Base-by-base conservation (phyloP, 768 basidiomycete genomes). In the Psilocybe tampanensis region DNA sequence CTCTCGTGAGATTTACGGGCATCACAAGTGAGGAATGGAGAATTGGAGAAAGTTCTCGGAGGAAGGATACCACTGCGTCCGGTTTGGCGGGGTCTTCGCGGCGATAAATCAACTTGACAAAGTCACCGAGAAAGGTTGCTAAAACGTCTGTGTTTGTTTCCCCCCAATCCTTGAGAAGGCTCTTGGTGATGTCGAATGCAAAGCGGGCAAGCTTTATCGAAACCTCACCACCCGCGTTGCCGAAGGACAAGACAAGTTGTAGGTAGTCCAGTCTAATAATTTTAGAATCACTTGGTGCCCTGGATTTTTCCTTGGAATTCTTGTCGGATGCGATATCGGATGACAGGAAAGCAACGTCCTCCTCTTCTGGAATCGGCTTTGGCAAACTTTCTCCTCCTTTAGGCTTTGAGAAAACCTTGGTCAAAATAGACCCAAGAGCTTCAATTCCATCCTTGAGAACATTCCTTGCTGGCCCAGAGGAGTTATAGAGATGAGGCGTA, bases 231-330 rank as follows among this genome's bases (percentile, higher is more conserved):
- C 86, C 87, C 17, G 77, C 74, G 22, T 68, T 70, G 17, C 78
- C 75, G 61, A 83, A 85, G 3, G 75, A 76, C 18, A 75, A 68
- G 4, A 88, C 76, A 19, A 88, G 69, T 3, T 73, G 73, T 5
- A 92, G 75, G 67, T 84, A 91, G 60, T 91, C 88, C 45, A 85
- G 65, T 19, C 86, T 78, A 83, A 92, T 88, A 8, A 74, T 70
- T 19, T 72, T 69, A 7, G 82, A 64, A 65, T 89, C 82, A 64
- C 85, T 85, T 1, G 85, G 76, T 4, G 73, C 61, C 57, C 78
- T 78, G 8, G 80, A 75, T 44, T 79, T 80, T 47, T 76, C 76
- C 26, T 76, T 66, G 17, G 71, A 64, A 18, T 70, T 66, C 33
- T 68, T 71, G 41, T 77, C 78, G 17, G 74, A 54, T 36, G 71